A percentile compares a stretch with the other conserved stretches of the same genome.
Conservation (phyloP, 176 grass and related monocot genomes). For the Oryza longistaminata region DNA sequence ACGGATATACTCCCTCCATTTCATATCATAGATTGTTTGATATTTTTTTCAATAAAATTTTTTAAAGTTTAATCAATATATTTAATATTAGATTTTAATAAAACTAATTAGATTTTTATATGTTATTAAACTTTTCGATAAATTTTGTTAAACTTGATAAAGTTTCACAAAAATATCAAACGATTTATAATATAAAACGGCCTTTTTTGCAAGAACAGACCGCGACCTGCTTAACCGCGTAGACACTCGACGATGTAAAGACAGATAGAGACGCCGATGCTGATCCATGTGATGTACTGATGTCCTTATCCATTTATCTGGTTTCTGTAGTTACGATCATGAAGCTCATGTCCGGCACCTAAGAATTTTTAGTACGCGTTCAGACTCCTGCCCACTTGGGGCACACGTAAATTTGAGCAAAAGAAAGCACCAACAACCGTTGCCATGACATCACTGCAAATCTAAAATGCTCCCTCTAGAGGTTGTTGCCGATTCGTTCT, state of each 20-base stretch:
- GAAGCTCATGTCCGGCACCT: neutral
- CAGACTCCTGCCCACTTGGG: neutral
- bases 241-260: neutral
- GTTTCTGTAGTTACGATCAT: neutral
- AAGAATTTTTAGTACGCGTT: neutral
- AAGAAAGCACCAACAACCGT: neutral
- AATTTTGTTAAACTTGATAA: too few relatives aligned
- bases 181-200: too few relatives aligned
- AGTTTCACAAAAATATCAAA: too few relatives aligned
- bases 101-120: too few relatives aligned
- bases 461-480: neutral
- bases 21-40: rapidly evolving
- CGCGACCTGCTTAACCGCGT: neutral
- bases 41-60: too few relatives aligned
- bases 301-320: neutral
- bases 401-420: neutral
- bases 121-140: too few relatives aligned
- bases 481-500: neutral
- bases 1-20: too few relatives aligned
- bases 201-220: neutral
- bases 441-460: neutral
- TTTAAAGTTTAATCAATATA: too few relatives aligned
- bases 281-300: neutral
- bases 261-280: neutral
- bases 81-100: too few relatives aligned